Conservation (phyloP, 352 stramenopile genomes). For the Chrysophaeum taylorii region DNA sequence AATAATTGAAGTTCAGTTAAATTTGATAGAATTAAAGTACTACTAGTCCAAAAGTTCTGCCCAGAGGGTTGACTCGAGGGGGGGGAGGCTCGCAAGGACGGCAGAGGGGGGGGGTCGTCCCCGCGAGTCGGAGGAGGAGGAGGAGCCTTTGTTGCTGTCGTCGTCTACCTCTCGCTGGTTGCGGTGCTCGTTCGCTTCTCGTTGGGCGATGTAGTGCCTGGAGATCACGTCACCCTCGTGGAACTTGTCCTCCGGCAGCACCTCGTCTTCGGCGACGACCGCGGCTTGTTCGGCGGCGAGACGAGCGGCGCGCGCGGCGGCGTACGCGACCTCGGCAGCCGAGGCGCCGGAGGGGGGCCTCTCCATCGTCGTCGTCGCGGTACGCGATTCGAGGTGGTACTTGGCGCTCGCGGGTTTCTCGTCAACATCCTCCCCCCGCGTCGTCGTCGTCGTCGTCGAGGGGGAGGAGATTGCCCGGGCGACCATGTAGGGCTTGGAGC, state of each 20-base stretch:
- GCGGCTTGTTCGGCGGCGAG: not conserved
- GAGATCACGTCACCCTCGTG: slow-evolving; percentile 40
- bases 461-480: slow-evolving; percentile 25
- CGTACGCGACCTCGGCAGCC: not conserved
- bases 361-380: not conserved
- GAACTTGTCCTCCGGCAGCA: slow-evolving; percentile 43
- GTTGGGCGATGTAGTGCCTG: slow-evolving; percentile 40
- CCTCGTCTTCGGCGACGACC: not conserved
- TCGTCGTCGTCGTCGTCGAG: not conserved
- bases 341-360: not conserved
- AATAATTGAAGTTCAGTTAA: too few relatives aligned
- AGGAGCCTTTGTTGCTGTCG: slow-evolving; percentile 16
- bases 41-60: too few relatives aligned
- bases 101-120: not conserved
- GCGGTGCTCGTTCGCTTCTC: slow-evolving; percentile 30
- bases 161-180: slow-evolving; percentile 16
- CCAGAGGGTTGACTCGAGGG: not conserved
- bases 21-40: too few relatives aligned
- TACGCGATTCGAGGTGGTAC: not conserved
- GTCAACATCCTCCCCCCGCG: not conserved
- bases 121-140: not conserved
- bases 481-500: slow-evolving; percentile 38
- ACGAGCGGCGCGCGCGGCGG: not conserved
- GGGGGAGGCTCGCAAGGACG: not conserved
- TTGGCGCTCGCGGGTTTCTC: not conserved